Evolutionary conservation across 192 early-diverging fungal genomes (phyloP).

Genomic region (Phycomyces blakesleeanus): DNA sequence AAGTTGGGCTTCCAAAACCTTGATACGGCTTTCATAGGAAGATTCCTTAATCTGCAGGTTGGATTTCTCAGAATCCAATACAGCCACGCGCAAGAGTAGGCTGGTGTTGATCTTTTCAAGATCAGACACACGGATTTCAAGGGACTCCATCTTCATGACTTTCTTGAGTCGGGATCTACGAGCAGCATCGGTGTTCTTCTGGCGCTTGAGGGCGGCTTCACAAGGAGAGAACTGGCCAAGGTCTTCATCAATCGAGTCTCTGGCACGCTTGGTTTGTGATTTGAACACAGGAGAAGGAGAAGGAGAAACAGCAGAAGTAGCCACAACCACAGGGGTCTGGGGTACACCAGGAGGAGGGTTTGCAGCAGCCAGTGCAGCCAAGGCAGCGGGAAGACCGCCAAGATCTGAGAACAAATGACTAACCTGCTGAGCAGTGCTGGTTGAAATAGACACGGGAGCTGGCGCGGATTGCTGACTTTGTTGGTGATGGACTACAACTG

Average conservation of each 20-base stretch:
- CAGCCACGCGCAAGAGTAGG: conserved; percentile 42
- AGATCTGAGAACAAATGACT: conserved; percentile 12
- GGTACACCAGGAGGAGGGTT: neutral
- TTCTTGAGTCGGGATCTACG: conserved; percentile 88
- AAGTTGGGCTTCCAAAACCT: conserved; percentile 44
- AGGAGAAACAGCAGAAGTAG: conserved; percentile 7
- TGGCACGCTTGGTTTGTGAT: conserved; percentile 16
- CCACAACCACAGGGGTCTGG: neutral
- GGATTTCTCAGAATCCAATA: conserved; percentile 50
- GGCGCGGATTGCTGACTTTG: neutral
- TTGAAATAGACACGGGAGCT: no score
- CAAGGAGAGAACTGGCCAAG: conserved; percentile 22
- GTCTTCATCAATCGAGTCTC: conserved; percentile 3
- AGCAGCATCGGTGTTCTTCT: conserved; percentile 91
- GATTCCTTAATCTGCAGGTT: conserved; percentile 42
- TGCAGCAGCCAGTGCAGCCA: conserved; percentile 15
- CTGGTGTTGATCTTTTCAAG: conserved; percentile 74
- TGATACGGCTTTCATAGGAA: conserved; percentile 45
- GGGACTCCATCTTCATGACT: conserved; percentile 73
- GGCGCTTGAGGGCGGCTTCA: conserved; percentile 54
- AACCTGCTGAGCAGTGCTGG: conserved; percentile 1
- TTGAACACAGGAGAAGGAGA: conserved; percentile 5
- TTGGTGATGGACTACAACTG: neutral
- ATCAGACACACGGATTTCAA: conserved; percentile 76
- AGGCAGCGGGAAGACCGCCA: conserved; percentile 10